These are phyloP conservation scores for Larix kaempferi DNA, from an alignment of 75 land plant species.

Conservation along the genomic window DNA sequence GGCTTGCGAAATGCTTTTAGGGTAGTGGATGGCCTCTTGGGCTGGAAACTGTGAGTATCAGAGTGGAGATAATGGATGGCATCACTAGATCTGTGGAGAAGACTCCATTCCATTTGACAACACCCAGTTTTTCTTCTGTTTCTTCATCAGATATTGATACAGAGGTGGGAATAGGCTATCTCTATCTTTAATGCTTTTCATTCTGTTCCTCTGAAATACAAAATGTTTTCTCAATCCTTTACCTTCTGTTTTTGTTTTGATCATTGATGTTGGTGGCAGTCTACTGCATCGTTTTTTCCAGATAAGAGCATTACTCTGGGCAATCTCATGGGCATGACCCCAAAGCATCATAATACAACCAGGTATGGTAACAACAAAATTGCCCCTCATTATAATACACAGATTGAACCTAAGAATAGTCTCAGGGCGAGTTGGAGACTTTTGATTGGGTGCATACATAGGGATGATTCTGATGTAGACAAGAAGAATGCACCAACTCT, in stretches of 20 bases:
- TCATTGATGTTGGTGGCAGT: slow-evolving; percentile 14
- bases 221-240: not conserved
- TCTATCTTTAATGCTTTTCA: not conserved
- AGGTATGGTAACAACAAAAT: not conserved
- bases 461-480: not conserved
- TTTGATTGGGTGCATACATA: not conserved
- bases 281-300: slow-evolving; percentile 37
- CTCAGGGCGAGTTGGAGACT: not conserved
- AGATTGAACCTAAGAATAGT: not conserved
- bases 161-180: slow-evolving; percentile 10
- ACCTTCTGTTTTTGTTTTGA: too few relatives aligned
- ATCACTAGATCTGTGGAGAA: not conserved
- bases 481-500: not conserved
- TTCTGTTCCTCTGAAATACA: not conserved
- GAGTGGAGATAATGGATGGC: slow-evolving; percentile 18
- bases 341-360: slow-evolving; percentile 1
- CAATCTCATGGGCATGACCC: slow-evolving; percentile 25
- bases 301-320: slow-evolving; percentile 36
- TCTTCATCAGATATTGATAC: slow-evolving; percentile 44
- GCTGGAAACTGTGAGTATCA: slow-evolving; percentile 24
- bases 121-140: slow-evolving; percentile 36
- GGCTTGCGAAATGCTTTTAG: not conserved
- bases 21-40: slow-evolving; percentile 42
- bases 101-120: slow-evolving; percentile 10
- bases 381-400: not conserved